These are phyloP conservation scores for Russula griseocarnosa DNA, from an alignment of 768 basidiomycete species.

Conservation along the genomic window DNA sequence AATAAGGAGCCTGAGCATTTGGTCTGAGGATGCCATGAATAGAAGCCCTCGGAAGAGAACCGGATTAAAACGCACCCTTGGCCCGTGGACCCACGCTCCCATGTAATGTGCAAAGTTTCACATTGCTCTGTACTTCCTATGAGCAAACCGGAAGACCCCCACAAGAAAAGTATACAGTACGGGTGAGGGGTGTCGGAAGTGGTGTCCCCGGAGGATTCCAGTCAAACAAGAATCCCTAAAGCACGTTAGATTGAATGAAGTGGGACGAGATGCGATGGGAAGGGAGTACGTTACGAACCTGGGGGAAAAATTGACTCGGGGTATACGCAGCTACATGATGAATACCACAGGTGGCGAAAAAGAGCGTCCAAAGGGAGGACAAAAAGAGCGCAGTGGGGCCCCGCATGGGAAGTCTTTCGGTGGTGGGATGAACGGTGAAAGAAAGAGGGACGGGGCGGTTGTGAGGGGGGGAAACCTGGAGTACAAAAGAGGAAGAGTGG, in stretches of 20 bases:
- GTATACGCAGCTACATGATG: not conserved
- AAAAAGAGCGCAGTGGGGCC: not conserved
- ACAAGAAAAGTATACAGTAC: conserved; percentile 19
- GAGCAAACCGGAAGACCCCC: not conserved
- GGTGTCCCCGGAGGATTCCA: conserved; percentile 33
- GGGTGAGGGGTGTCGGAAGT: conserved; percentile 35
- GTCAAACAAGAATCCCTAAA: conserved; percentile 35
- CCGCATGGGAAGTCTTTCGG: not conserved
- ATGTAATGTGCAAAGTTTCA: conserved; percentile 34
- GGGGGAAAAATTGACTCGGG: conserved; percentile 2
- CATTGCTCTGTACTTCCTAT: conserved; percentile 33
- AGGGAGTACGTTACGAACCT: conserved; percentile 10
- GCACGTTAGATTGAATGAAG: not conserved
- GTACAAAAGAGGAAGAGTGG: too few relatives aligned
- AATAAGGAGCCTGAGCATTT: conserved; percentile 53
- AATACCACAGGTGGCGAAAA: not conserved
- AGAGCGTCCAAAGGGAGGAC: not conserved
- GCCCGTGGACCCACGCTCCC: conserved; percentile 31
- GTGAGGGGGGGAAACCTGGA: too few relatives aligned
- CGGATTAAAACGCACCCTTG: conserved; percentile 30
- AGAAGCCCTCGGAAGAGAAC: not conserved
- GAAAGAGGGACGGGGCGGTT: too few relatives aligned
- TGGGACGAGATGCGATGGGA: not conserved
- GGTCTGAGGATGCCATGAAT: conserved; percentile 39
- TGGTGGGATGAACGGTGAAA: not conserved